Evolutionary conservation across 371 early-diverging fungal genomes (phyloP), one percentile per base, ranked within the genome.

Genomic region (Rhizopus stolonifer): DNA sequence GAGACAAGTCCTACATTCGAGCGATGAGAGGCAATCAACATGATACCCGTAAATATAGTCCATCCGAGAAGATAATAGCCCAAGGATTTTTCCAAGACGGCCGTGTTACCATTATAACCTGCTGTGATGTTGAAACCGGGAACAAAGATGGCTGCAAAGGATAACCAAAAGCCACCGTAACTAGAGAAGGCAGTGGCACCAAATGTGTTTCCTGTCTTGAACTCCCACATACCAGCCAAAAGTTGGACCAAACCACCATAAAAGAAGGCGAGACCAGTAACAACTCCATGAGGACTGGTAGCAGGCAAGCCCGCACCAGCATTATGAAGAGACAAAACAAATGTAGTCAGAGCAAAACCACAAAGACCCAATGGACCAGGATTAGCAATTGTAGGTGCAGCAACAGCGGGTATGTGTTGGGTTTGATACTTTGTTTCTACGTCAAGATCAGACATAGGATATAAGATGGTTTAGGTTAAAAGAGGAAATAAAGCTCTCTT

Each of bases 191-290:
- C 89, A 17, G 90, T 89, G 25, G 87, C 91, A 53, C 89, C 91
- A 65, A 90, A 88, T n/a, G 86, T 87, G 63, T 87, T 88, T 49
- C 84, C 82, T 23, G 74, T 68, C 44, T 74, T 77, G 64, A 85
- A 87, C 65, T 88, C 87, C 85, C 84, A 86, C 86, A 89, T 86
- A 42, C 90, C 89, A 53, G 88, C 87, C 17, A 78, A 65, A 43
- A 84, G 70, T 71, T 90, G 91, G 56, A 81, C 83, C 23, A 88
- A 71, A 34, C 91, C 91, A 43, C 91, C 90, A 64, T 89, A 91
- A 70, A 87, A 87, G 48, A 90, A 65, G 11, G 87, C 91, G 38
- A 88, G 79, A 48, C 89, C 87, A 22, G 80, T 54, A 22, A 86
- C 80, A 34, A 86, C 79, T 45, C 76, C 58, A 13, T 69, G 66